Evolutionary conservation across 208 protist genomes (phyloP).

Genomic region (Leishmania tropica): DNA sequence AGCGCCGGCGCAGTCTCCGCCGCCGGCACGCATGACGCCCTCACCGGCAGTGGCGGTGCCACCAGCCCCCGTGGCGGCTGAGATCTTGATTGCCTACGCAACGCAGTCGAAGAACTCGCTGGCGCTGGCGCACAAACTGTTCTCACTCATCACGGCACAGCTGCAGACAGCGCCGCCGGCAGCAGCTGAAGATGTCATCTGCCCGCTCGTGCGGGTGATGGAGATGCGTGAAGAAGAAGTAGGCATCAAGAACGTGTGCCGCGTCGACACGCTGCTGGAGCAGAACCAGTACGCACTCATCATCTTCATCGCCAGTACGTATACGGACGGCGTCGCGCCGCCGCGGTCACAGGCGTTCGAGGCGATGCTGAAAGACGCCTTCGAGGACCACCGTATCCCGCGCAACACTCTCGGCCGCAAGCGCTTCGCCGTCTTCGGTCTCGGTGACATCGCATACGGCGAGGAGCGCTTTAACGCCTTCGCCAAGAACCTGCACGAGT

Average conservation of each 20-base stretch:
- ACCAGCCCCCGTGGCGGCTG: conserved; percentile 1
- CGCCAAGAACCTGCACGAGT: conserved; percentile 73
- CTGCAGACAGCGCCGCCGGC: conserved; percentile 14
- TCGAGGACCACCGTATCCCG: conserved; percentile 80
- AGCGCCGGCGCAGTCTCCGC: background rate
- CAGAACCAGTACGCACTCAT: conserved; percentile 41
- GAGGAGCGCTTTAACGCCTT: conserved; percentile 77
- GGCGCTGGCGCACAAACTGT: conserved; percentile 68
- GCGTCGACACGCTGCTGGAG: conserved; percentile 62
- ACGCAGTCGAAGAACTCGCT: conserved; percentile 61
- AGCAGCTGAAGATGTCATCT: background rate
- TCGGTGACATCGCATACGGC: conserved; percentile 88
- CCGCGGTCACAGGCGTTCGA: conserved; percentile 69
- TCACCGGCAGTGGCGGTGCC: background rate
- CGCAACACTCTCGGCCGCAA: conserved; percentile 56
- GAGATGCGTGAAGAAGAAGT: conserved; percentile 36
- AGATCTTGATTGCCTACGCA: conserved; percentile 75
- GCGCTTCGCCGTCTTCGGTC: conserved; percentile 87
- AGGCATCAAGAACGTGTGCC: conserved; percentile 11
- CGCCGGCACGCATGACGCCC: background rate
- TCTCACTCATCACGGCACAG: conserved; percentile 33
- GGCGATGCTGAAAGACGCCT: conserved; percentile 73
- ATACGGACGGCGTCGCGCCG: conserved; percentile 74
- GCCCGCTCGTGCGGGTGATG: conserved; percentile 22
- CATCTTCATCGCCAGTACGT: conserved; percentile 84